phyloP scores from a whole-genome alignment of 2,329 filamentous ascomycete genomes.

The Simplicillium sp. region DNA sequence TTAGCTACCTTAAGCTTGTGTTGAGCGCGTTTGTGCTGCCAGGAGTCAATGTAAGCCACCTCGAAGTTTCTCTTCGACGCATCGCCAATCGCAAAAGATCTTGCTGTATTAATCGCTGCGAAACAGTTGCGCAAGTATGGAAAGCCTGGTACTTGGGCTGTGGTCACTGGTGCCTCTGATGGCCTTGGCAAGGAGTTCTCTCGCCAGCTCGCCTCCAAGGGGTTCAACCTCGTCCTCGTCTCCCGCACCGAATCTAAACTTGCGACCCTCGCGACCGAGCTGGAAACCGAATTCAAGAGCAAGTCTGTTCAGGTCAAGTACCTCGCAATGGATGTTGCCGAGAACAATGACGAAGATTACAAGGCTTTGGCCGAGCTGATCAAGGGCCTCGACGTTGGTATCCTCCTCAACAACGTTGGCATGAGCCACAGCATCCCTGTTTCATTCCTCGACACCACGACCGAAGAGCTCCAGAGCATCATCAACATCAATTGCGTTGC shows the following conservation, averaged over 20 bases:
- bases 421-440: constrained; percentile 90
- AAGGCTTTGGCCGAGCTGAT: constrained; percentile 59
- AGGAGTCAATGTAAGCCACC: constrained; percentile 47
- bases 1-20: constrained; percentile 52
- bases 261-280: constrained; percentile 63
- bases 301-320: constrained; percentile 60
- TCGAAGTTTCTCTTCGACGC: background rate
- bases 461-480: constrained; percentile 77
- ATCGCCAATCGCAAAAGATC: background rate
- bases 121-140: constrained; percentile 78
- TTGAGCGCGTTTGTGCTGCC: constrained; percentile 60
- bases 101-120: background rate
- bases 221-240: constrained; percentile 90
- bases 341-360: constrained; percentile 74
- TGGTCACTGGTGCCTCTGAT: constrained; percentile 92
- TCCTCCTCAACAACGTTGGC: constrained; percentile 95
- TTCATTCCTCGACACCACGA: constrained; percentile 70
- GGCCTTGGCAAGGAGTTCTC: constrained; percentile 96
- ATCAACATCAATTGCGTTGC: constrained; percentile 92
- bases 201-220: constrained; percentile 76
- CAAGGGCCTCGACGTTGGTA: constrained; percentile 66
- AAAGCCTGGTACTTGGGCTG: constrained; percentile 83
- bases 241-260: constrained; percentile 95
- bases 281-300: constrained; percentile 58
- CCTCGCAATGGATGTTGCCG: constrained; percentile 84